Conservation (phyloP, 345 rosid genomes). For the Rhizophora mangle region DNA sequence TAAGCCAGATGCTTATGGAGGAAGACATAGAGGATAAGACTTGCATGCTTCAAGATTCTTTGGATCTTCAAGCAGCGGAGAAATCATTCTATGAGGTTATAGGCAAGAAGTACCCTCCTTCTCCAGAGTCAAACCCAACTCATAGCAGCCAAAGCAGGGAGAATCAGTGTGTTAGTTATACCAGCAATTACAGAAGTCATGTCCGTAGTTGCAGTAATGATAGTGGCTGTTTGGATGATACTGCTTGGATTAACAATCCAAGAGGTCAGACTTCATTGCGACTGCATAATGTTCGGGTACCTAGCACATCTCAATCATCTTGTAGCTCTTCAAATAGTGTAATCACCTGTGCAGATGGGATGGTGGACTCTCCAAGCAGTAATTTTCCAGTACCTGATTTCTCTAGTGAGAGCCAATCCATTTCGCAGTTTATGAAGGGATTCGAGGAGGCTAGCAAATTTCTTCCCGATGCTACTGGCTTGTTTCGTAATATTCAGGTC, state of each 20-base stretch:
- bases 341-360: constrained; percentile 38
- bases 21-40: constrained; percentile 63
- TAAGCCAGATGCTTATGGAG: constrained; percentile 75
- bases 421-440: constrained; percentile 70
- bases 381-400: constrained; percentile 36
- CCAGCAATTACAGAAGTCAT: constrained; percentile 22
- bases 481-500: constrained; percentile 36
- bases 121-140: constrained; percentile 30
- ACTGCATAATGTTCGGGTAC: constrained; percentile 21
- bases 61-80: constrained; percentile 74
- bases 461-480: constrained; percentile 46
- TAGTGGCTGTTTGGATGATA: constrained; percentile 22
- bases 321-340: constrained; percentile 45
- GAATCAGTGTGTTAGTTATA: constrained; percentile 30
- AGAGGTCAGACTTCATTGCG: constrained; percentile 35
- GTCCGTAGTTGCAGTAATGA: constrained; percentile 8
- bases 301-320: constrained; percentile 44
- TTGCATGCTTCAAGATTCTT: constrained; percentile 55
- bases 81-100: constrained; percentile 63
- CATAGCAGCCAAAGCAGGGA: constrained; percentile 23
- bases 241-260: constrained; percentile 22
- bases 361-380: constrained; percentile 50
- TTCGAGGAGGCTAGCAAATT: constrained; percentile 73
- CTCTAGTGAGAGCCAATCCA: constrained; percentile 49
- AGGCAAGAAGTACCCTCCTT: constrained; percentile 60